Conservation (phyloP, 768 basidiomycete genomes). For the Rhizopogon roseolus region DNA sequence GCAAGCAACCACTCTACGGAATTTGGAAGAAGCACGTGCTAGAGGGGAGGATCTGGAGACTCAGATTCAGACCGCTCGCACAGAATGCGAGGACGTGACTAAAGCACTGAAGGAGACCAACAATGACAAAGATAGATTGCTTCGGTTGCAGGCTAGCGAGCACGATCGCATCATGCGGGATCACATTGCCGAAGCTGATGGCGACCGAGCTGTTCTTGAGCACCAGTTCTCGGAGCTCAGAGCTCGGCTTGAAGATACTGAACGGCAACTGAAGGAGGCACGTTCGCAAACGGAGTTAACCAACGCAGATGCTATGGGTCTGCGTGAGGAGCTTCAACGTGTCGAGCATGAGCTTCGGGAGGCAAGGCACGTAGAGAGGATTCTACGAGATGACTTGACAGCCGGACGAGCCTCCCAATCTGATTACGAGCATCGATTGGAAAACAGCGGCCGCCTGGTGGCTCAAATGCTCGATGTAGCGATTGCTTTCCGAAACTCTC, state of each 20-base stretch:
- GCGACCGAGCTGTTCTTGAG: conserved; percentile 89
- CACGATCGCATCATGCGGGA: conserved; percentile 71
- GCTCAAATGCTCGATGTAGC: conserved; percentile 82
- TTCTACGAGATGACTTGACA: conserved; percentile 70
- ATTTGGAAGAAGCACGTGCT: conserved; percentile 69
- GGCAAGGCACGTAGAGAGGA: conserved; percentile 58
- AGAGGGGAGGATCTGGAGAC: conserved; percentile 72
- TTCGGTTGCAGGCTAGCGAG: conserved; percentile 68
- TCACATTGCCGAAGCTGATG: conserved; percentile 89
- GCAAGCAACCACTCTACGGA: conserved; percentile 64
- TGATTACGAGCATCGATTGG: conserved; percentile 61
- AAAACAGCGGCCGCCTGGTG: conserved; percentile 61
- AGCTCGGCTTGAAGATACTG: conserved; percentile 54
- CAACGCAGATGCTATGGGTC: conserved; percentile 60
- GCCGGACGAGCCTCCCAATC: conserved; percentile 65
- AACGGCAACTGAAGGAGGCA: conserved; percentile 60
- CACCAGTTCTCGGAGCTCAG: conserved; percentile 77
- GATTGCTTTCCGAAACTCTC: conserved; percentile 70
- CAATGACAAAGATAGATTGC: conserved; percentile 73
- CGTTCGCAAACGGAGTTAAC: conserved; percentile 57
- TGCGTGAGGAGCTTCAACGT: conserved; percentile 70
- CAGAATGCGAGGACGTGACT: conserved; percentile 66
- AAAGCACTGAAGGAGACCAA: conserved; percentile 63
- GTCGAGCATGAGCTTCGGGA: conserved; percentile 68
- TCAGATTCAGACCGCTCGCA: conserved; percentile 64